Percentiles rank a stretch among this genome's conserved stretches.
Evolutionary conservation across 2,329 filamentous ascomycete species (phyloP).

Genomic region (Ustilaginoidea virens): DNA sequence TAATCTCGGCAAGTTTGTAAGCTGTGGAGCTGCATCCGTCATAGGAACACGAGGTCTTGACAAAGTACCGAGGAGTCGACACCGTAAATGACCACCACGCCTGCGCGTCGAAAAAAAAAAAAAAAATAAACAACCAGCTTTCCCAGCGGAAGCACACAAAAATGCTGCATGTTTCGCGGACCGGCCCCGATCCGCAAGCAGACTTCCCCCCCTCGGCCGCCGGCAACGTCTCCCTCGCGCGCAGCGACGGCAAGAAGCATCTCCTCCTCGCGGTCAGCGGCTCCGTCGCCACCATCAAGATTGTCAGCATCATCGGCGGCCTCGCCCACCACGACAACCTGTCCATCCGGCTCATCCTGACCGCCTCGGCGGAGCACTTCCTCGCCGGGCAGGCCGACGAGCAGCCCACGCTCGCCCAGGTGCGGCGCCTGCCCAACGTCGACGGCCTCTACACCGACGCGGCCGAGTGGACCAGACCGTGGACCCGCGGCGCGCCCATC

Average conservation of each 20-base stretch:
- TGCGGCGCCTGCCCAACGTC: constrained; percentile 51
- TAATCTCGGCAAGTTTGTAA: background rate
- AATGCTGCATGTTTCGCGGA: constrained; percentile 4
- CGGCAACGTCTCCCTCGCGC: constrained; percentile 16
- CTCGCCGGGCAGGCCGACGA: constrained; percentile 61
- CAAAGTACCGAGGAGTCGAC: no score
- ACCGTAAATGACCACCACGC: no score
- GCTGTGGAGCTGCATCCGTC: background rate
- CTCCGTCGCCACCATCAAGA: constrained; percentile 78
- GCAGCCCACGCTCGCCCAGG: constrained; percentile 50
- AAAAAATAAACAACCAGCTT: no score
- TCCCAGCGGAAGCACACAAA: no score
- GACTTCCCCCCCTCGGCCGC: constrained; percentile 11
- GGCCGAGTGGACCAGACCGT: constrained; percentile 72
- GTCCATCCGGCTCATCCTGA: constrained; percentile 76
- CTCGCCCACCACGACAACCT: constrained; percentile 39
- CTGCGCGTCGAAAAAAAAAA: no score
- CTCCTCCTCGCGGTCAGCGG: constrained; percentile 26
- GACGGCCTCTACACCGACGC: constrained; percentile 69
- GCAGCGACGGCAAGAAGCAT: constrained; percentile 24
- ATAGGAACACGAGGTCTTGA: background rate
- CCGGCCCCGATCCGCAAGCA: constrained; percentile 1
- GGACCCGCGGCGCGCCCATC: constrained; percentile 65
- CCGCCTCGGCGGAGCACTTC: constrained; percentile 57
- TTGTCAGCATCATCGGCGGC: constrained; percentile 47